Conservation (phyloP, 441 rosid species). For the Adansonia madagascariensis region DNA sequence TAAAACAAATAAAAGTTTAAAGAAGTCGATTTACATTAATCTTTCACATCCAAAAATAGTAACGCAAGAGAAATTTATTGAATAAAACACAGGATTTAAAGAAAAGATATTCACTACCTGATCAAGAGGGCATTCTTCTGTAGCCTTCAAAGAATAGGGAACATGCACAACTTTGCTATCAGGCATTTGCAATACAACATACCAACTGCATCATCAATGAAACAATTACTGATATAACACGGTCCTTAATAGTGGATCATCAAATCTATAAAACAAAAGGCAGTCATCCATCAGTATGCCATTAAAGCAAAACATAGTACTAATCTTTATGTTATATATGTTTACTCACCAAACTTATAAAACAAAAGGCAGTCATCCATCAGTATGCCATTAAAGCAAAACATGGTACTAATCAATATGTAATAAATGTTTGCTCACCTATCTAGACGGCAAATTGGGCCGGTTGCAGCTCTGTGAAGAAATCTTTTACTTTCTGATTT, state of each 20-base stretch:
- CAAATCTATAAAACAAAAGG: neutral
- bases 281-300: neutral
- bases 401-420: neutral
- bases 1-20: neutral
- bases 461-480: slow-evolving; percentile 59
- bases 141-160: slow-evolving; percentile 71
- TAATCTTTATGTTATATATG: no score
- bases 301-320: no score
- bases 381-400: neutral
- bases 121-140: slow-evolving; percentile 60
- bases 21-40: neutral
- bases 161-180: slow-evolving; percentile 59
- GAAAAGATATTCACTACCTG: slow-evolving; percentile 47
- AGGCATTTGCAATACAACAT: slow-evolving; percentile 65
- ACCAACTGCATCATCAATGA: slow-evolving; percentile 64
- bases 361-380: neutral
- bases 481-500: slow-evolving; percentile 79
- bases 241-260: neutral
- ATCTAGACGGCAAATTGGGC: slow-evolving; percentile 68
- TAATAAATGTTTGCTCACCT: slow-evolving; percentile 46
- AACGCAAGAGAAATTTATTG: neutral
- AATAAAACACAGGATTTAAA: slow-evolving; percentile 14
- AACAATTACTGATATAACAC: neutral
- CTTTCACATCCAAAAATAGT: neutral
- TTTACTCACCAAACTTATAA: neutral